Conservation (phyloP, 2,329 filamentous ascomycete genomes). For the Phoma sp. region DNA sequence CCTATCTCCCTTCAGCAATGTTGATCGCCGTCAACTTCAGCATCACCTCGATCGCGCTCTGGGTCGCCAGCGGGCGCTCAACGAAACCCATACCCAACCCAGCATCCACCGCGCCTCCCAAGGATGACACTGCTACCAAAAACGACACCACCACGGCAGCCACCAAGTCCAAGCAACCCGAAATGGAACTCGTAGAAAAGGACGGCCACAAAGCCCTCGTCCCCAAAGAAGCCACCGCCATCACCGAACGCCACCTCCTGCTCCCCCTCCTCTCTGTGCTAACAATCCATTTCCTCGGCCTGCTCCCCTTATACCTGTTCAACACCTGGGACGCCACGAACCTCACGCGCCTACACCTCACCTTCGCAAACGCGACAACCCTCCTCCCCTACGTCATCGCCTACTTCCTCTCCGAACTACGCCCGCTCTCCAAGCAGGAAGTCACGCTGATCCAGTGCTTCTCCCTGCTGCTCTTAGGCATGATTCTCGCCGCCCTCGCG, state of each 20-base stretch:
- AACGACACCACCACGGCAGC: slow-evolving; percentile 63
- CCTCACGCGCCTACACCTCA: slow-evolving; percentile 39
- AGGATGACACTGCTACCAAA: slow-evolving; percentile 1
- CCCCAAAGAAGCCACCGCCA: slow-evolving; percentile 48
- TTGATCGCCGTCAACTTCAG: slow-evolving; percentile 92
- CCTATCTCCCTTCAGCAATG: slow-evolving; percentile 98
- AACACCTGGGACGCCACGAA: slow-evolving; percentile 70
- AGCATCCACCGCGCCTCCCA: slow-evolving; percentile 30
- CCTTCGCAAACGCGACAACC: slow-evolving; percentile 42
- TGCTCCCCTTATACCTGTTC: slow-evolving; percentile 85
- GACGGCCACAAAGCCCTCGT: slow-evolving; percentile 48
- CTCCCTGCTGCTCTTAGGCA: slow-evolving; percentile 88
- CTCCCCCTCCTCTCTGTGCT: slow-evolving; percentile 77
- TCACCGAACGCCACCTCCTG: slow-evolving; percentile 71
- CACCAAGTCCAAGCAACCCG: slow-evolving; percentile 5
- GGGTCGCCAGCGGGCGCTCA: slow-evolving; percentile 78
- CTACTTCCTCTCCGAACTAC: slow-evolving; percentile 44
- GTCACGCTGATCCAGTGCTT: slow-evolving; percentile 85
- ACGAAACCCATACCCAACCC: slow-evolving; percentile 30
- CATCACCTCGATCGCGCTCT: slow-evolving; percentile 92
- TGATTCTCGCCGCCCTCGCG: slow-evolving; percentile 89
- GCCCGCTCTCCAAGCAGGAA: slow-evolving; percentile 69
- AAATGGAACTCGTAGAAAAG: slow-evolving; percentile 42
- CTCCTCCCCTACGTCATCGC: slow-evolving; percentile 43
- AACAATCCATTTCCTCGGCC: slow-evolving; percentile 75